phyloP scores from a whole-genome alignment of 2,329 filamentous ascomycete genomes.

The Scorias spongiosa region DNA sequence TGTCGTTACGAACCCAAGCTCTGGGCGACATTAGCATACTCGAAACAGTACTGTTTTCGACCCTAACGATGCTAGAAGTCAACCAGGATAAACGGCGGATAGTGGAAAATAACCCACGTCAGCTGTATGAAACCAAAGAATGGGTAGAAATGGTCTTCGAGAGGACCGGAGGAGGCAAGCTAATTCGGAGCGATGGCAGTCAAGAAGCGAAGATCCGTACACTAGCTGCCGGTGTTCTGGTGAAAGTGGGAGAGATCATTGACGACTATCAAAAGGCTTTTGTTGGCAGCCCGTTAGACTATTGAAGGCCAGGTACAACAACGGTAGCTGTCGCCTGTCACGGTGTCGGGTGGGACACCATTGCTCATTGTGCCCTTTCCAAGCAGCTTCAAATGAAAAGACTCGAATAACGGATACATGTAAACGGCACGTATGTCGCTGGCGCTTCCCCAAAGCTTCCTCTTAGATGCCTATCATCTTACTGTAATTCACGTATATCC shows the following conservation, averaged over 20 bases:
- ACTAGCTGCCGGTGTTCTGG: slow-evolving; percentile 59
- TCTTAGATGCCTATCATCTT: too few species aligned
- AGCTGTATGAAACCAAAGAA: slow-evolving; percentile 71
- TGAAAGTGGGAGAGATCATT: slow-evolving; percentile 66
- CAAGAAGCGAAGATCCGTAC: slow-evolving; percentile 71
- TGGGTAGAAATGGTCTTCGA: slow-evolving; percentile 73
- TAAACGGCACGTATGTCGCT: too few species aligned
- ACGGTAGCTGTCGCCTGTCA: too few species aligned
- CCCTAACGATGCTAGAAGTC: slow-evolving; percentile 68
- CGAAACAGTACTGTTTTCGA: slow-evolving; percentile 60
- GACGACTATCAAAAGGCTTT: slow-evolving; percentile 47
- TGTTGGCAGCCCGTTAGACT: neutral
- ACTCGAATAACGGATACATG: too few species aligned
- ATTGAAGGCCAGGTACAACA: neutral
- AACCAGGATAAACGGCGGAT: slow-evolving; percentile 59
- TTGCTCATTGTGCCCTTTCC: too few species aligned
- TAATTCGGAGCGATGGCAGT: slow-evolving; percentile 27
- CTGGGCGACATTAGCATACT: slow-evolving; percentile 41
- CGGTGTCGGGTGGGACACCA: too few species aligned
- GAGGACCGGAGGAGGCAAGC: slow-evolving; percentile 14
- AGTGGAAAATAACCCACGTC: slow-evolving; percentile 57
- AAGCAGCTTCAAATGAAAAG: too few species aligned
- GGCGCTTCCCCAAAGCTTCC: too few species aligned
- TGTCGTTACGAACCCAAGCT: slow-evolving; percentile 45
- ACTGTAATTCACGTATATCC: too few species aligned